Conservation (phyloP, 345 rosid species). For the Hibiscus trionum region DNA sequence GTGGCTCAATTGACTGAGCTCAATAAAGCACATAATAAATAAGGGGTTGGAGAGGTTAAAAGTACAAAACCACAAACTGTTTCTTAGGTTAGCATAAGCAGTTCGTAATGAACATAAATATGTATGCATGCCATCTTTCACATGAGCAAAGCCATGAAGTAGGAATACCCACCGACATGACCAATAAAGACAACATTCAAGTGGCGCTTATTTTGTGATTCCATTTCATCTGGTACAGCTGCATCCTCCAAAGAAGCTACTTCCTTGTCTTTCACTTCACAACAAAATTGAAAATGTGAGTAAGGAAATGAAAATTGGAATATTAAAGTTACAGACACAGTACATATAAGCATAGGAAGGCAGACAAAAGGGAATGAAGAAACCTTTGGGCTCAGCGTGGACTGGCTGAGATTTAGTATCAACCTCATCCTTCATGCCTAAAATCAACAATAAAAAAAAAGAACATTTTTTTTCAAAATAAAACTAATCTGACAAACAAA, state of each 20-base stretch:
- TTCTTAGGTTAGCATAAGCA: neutral
- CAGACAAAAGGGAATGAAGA: neutral
- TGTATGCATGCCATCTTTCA: neutral
- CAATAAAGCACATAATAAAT: neutral
- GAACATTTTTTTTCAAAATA: neutral
- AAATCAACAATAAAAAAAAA: constrained; percentile 12
- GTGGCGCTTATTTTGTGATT: constrained; percentile 62
- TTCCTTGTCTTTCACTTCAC: constrained; percentile 50
- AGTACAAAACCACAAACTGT: neutral
- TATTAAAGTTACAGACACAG: neutral
- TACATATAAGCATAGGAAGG: neutral
- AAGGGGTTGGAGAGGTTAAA: neutral
- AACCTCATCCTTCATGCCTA: constrained; percentile 36
- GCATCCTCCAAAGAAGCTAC: constrained; percentile 34
- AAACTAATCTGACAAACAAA: neutral
- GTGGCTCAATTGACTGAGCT: neutral
- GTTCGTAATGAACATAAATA: neutral
- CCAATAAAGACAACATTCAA: constrained; percentile 87
- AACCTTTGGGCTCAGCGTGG: constrained; percentile 48
- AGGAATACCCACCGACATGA: constrained; percentile 71
- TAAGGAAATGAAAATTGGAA: constrained; percentile 2
- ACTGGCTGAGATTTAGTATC: constrained; percentile 24
- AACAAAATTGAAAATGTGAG: constrained; percentile 4
- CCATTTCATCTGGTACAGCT: constrained; percentile 31
- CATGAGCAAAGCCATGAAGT: neutral